A percentile compares a stretch with the other conserved stretches of the same genome.
These are phyloP conservation scores for Alternaria arbusti DNA, from an alignment of 2,329 filamentous ascomycete species.

Conservation along the genomic window DNA sequence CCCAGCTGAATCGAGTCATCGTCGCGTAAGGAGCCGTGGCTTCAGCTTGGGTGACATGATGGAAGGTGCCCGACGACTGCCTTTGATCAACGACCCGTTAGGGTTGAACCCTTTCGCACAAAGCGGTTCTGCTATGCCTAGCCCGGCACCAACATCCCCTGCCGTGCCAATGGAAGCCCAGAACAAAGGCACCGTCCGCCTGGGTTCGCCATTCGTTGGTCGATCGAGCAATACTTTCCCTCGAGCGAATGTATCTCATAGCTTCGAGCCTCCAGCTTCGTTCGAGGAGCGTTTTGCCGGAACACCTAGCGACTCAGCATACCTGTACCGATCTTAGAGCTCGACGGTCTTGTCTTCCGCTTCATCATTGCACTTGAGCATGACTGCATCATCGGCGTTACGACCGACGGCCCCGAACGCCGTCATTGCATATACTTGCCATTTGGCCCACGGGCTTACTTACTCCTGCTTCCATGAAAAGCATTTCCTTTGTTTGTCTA, in stretches of 20 bases:
- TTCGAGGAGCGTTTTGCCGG: constrained; percentile 50
- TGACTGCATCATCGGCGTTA: constrained; percentile 45
- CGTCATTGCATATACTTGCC: constrained; percentile 29
- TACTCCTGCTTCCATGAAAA: constrained; percentile 32
- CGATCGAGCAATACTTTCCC: constrained; percentile 56
- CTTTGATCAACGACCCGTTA: constrained; percentile 58
- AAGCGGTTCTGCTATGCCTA: constrained; percentile 28
- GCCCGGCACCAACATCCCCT: constrained; percentile 31
- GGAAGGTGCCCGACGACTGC: constrained; percentile 57
- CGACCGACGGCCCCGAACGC: constrained; percentile 30
- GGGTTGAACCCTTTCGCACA: constrained; percentile 41
- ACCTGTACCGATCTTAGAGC: constrained; percentile 31
- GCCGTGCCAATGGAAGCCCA: constrained; percentile 23
- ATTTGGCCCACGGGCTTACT: constrained; percentile 25
- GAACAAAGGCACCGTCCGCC: constrained; percentile 51
- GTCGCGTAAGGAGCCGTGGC: constrained; percentile 65
- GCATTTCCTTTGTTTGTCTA: constrained; percentile 43
- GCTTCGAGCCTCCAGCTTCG: constrained; percentile 46
- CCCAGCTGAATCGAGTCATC: constrained; percentile 58
- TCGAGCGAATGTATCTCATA: constrained; percentile 48
- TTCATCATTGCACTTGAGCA: constrained; percentile 30
- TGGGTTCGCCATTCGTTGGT: constrained; percentile 57
- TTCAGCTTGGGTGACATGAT: constrained; percentile 66
- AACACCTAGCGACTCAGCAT: constrained; percentile 31
- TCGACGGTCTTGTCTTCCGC: constrained; percentile 22